Percentiles rank a stretch among this genome's conserved stretches.
Conservation (phyloP, 2,329 filamentous ascomycete species). For the Fusarium euwallaceae region DNA sequence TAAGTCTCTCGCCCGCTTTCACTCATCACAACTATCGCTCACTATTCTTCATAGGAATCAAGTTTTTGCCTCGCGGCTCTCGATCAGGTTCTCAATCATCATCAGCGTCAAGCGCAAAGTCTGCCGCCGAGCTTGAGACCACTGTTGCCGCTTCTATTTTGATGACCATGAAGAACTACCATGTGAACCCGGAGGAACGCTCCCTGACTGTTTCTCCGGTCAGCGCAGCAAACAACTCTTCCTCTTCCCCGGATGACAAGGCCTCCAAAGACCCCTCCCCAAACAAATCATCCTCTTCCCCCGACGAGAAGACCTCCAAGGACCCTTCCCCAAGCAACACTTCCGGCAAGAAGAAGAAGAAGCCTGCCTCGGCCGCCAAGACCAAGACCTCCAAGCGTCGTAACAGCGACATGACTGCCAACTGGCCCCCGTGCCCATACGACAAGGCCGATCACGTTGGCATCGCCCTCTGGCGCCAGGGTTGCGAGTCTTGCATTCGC, state of each 20-base stretch:
- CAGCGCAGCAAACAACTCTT: background rate
- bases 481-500: conserved; percentile 26
- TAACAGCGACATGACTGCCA: conserved; percentile 18
- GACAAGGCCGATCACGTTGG: conserved; percentile 9
- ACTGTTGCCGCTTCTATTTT: background rate
- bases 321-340: too few relatives aligned
- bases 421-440: conserved; percentile 33
- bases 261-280: conserved; percentile 5
- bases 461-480: conserved; percentile 37
- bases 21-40: background rate
- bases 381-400: too few relatives aligned
- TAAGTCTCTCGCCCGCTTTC: background rate
- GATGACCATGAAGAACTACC: background rate
- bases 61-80: background rate
- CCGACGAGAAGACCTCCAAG: background rate
- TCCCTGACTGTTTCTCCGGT: background rate
- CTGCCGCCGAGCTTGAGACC: background rate
- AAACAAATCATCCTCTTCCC: background rate
- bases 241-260: background rate
- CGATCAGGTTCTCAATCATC: background rate
- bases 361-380: too few relatives aligned
- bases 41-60: background rate
- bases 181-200: background rate
- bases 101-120: background rate
- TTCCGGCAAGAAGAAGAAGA: too few relatives aligned